These are phyloP conservation scores for Podospora didyma DNA, from an alignment of 495 filamentous ascomycete species.

Conservation along the genomic window DNA sequence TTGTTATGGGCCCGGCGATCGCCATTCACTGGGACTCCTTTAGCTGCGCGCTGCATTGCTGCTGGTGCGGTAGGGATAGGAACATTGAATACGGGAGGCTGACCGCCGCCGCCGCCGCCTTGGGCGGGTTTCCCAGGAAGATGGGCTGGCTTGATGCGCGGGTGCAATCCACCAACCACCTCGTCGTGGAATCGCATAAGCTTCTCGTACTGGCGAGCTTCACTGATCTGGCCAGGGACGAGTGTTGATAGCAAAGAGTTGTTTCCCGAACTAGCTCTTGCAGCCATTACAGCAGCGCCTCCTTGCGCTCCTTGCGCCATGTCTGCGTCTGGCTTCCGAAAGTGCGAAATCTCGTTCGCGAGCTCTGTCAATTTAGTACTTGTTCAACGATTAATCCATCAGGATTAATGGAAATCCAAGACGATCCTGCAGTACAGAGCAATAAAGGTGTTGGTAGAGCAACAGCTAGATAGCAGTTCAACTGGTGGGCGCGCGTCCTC, in stretches of 20 bases:
- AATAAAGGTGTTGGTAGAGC: no score
- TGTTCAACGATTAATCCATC: no score
- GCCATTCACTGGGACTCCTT: conserved; percentile 23
- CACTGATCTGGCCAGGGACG: conserved; percentile 15
- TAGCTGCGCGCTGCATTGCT: conserved; percentile 16
- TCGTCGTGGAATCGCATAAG: conserved; percentile 37
- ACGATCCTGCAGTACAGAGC: no score
- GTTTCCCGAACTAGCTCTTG: conserved; percentile 2
- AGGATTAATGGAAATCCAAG: no score
- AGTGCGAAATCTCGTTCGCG: not conserved
- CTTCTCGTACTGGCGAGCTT: conserved; percentile 29
- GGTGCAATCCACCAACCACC: conserved; percentile 26
- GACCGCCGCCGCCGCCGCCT: conserved; percentile 10
- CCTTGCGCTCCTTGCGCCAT: conserved; percentile 20
- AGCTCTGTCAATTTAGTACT: no score
- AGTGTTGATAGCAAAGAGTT: conserved; percentile 17
- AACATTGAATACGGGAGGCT: conserved; percentile 19
- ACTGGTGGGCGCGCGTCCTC: no score
- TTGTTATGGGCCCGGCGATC: conserved; percentile 31
- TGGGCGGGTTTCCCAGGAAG: conserved; percentile 49
- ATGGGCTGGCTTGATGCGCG: conserved; percentile 40
- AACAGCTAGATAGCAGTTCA: no score
- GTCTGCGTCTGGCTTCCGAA: not conserved
- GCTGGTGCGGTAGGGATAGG: conserved; percentile 20
- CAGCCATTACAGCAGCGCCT: conserved; percentile 11